phyloP scores from a whole-genome alignment of 148 eudicot genomes.

The Polygonum aviculare region DNA sequence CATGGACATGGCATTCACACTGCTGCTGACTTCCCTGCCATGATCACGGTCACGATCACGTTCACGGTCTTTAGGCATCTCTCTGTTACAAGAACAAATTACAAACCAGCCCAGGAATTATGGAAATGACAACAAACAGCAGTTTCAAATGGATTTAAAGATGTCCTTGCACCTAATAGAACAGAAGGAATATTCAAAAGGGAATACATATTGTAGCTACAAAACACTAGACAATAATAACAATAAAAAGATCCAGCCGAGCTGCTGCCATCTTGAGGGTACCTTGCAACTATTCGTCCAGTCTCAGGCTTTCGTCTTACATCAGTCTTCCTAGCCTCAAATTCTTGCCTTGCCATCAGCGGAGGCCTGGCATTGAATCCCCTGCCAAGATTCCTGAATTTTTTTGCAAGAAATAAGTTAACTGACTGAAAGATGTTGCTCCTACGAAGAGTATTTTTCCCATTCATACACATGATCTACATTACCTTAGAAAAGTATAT shows the following conservation, averaged over 20 bases:
- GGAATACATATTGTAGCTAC: neutral
- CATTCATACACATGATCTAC: neutral
- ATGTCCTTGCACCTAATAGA: neutral
- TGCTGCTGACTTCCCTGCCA: slow-evolving; percentile 59
- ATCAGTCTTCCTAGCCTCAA: slow-evolving; percentile 71
- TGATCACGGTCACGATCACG: slow-evolving; percentile 55
- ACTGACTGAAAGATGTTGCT: neutral
- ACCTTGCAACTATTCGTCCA: slow-evolving; percentile 65
- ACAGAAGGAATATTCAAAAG: neutral
- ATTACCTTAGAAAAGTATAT: neutral
- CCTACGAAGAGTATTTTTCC: neutral
- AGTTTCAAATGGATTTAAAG: neutral
- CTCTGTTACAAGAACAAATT: slow-evolving; percentile 34
- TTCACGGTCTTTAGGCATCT: slow-evolving; percentile 44
- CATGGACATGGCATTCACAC: slow-evolving; percentile 17
- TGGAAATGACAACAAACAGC: neutral
- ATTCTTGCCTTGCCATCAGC: slow-evolving; percentile 59
- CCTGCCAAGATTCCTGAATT: slow-evolving; percentile 50
- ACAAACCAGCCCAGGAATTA: neutral
- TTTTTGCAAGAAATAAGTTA: neutral
- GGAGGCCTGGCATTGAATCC: slow-evolving; percentile 69
- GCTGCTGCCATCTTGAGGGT: neutral
- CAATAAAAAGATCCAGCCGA: neutral
- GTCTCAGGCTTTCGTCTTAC: slow-evolving; percentile 57
- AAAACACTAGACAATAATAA: neutral